Percentiles rank a stretch among this genome's conserved stretches.
Evolutionary conservation across 805 yeast species (phyloP).

Genomic region (Lipomyces oligophaga): DNA sequence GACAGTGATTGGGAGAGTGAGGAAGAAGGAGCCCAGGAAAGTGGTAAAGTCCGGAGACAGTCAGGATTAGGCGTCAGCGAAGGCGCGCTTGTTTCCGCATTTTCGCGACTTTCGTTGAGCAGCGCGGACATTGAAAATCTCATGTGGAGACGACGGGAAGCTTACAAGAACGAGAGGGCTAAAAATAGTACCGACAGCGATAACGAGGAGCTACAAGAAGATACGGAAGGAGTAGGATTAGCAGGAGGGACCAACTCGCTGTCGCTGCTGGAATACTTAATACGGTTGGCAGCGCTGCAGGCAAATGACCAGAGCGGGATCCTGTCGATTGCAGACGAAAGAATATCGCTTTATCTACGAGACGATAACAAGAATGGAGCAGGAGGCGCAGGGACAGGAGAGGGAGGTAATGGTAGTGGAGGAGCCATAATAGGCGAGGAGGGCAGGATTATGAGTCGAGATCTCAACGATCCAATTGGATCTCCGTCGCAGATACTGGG

Average conservation of each 20-base stretch:
- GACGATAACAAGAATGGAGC: slow-evolving; percentile 46
- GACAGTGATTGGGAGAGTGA: slow-evolving; percentile 34
- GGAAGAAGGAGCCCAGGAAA: slow-evolving; percentile 27
- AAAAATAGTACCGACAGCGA: not conserved
- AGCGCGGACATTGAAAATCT: slow-evolving; percentile 15
- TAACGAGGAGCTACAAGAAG: not conserved
- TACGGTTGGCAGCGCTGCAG: slow-evolving; percentile 59
- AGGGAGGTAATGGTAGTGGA: slow-evolving; percentile 3
- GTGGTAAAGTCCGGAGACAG: slow-evolving; percentile 28
- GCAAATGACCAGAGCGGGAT: slow-evolving; percentile 54
- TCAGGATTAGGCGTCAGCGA: slow-evolving; percentile 1
- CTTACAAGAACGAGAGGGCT: not conserved
- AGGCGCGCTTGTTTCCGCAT: slow-evolving; percentile 10
- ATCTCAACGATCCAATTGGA: slow-evolving; percentile 25
- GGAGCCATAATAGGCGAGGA: slow-evolving; percentile 7
- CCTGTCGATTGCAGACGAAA: slow-evolving; percentile 60
- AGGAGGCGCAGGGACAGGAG: not conserved
- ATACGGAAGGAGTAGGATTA: not conserved
- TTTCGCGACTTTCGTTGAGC: slow-evolving; percentile 15
- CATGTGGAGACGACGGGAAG: too few relatives aligned
- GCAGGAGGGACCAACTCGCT: slow-evolving; percentile 31
- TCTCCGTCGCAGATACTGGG: slow-evolving; percentile 19
- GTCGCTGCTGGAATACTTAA: slow-evolving; percentile 59
- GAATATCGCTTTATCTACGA: slow-evolving; percentile 54
- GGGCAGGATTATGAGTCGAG: slow-evolving; percentile 11